Conservation (phyloP, 163 green algal genomes). For the Chlorella variabilis region DNA sequence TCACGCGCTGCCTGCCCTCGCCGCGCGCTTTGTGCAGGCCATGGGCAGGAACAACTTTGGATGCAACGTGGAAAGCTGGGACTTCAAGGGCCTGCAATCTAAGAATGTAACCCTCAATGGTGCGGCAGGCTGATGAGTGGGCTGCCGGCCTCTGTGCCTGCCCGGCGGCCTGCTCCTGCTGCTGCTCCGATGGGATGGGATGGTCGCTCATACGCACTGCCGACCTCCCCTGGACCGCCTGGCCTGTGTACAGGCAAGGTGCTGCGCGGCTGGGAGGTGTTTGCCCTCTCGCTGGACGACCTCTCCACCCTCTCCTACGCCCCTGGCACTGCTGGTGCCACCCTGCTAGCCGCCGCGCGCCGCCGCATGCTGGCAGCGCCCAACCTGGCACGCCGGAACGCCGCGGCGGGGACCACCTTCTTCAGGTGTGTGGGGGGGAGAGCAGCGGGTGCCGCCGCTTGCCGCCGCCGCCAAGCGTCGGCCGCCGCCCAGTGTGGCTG, state of each 20-base stretch:
- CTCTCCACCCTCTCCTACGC: background rate
- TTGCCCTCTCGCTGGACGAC: slow-evolving; percentile 48
- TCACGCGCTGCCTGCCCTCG: background rate
- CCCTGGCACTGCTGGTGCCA: background rate
- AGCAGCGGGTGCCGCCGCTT: no score
- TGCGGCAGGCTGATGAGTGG: background rate
- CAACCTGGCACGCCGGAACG: background rate
- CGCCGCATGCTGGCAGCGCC: background rate
- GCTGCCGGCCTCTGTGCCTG: no score
- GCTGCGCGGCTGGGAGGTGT: slow-evolving; percentile 48
- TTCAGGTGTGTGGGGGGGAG: background rate
- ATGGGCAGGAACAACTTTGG: slow-evolving; percentile 66
- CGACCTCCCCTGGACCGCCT: background rate
- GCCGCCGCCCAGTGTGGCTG: background rate
- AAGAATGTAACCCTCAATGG: slow-evolving; percentile 45
- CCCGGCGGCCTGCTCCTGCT: no score
- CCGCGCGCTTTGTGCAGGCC: background rate
- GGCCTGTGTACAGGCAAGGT: slow-evolving; percentile 21
- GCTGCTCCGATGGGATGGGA: no score
- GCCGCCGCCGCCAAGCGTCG: no score
- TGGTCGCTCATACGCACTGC: background rate
- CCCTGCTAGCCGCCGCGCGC: background rate
- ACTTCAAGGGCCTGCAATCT: slow-evolving; percentile 61
- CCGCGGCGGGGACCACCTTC: background rate
- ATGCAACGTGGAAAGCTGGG: slow-evolving; percentile 42